Conservation (phyloP, 2,329 filamentous ascomycete genomes). For the Huntiella bhutanensis region DNA sequence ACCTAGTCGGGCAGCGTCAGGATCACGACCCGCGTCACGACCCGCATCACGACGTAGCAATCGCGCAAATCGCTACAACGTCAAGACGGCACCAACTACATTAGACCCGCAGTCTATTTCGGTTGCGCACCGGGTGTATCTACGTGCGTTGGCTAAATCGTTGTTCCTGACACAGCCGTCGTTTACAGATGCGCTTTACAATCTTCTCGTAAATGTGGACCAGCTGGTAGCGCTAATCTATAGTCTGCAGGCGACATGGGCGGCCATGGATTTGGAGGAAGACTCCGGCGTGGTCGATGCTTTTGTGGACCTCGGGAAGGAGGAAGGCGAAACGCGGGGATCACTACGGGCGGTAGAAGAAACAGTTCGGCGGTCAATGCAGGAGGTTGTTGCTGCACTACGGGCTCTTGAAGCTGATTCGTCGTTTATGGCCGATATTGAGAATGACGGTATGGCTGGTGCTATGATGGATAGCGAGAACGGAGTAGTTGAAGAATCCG, state of each 20-base stretch:
- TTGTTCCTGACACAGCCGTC: conserved; percentile 44
- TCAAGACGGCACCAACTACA: conserved; percentile 5
- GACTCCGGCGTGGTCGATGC: conserved; percentile 68
- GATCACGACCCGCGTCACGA: conserved; percentile 13
- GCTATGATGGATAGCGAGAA: conserved; percentile 22
- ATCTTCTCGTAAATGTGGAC: conserved; percentile 56
- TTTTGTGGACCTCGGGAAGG: conserved; percentile 49
- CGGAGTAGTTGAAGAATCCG: conserved; percentile 17
- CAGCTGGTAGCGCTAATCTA: conserved; percentile 59
- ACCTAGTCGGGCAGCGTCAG: not conserved
- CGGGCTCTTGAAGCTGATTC: conserved; percentile 26
- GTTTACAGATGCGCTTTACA: conserved; percentile 47
- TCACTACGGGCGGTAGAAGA: conserved; percentile 46
- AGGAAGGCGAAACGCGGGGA: conserved; percentile 48
- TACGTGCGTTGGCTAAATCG: conserved; percentile 45
- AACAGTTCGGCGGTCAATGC: conserved; percentile 48
- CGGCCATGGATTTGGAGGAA: conserved; percentile 58
- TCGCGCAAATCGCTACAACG: conserved; percentile 4
- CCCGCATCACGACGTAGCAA: conserved; percentile 47
- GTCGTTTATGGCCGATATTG: conserved; percentile 26
- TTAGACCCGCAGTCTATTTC: conserved; percentile 77
- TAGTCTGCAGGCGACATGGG: conserved; percentile 59
- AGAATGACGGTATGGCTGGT: conserved; percentile 20
- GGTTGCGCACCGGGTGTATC: conserved; percentile 58
- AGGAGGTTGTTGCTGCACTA: conserved; percentile 41